These are phyloP conservation scores for Kernera saxatilis DNA, from an alignment of 345 rosid genomes.

Conservation along the genomic window DNA sequence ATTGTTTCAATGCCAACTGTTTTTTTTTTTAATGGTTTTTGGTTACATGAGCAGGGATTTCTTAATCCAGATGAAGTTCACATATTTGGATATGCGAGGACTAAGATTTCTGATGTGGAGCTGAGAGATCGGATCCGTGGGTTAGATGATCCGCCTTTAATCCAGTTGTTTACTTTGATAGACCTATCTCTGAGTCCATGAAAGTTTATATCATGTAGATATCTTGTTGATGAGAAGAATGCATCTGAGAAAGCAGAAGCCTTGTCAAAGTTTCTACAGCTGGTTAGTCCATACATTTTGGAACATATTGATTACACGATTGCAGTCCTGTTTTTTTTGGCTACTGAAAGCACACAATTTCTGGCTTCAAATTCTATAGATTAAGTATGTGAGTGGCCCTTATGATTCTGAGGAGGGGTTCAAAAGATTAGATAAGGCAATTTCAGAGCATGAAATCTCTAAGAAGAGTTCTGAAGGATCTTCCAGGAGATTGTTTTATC, in stretches of 20 bases:
- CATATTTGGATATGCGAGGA: conserved; percentile 94
- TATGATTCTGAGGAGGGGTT: conserved; percentile 88
- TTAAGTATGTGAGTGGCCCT: conserved; percentile 87
- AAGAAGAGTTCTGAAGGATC: conserved; percentile 63
- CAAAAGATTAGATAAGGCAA: conserved; percentile 59
- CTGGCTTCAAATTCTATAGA: conserved; percentile 38
- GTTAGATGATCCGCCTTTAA: conserved; percentile 31
- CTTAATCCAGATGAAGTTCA: conserved; percentile 74
- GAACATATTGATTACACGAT: background rate
- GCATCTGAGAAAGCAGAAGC: conserved; percentile 40
- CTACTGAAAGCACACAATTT: background rate
- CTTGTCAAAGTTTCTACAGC: conserved; percentile 60
- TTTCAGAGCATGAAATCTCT: conserved; percentile 63
- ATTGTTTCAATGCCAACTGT: background rate
- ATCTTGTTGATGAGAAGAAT: conserved; percentile 53
- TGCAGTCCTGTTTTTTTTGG: background rate
- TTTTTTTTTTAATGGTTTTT: background rate
- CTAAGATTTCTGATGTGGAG: conserved; percentile 87
- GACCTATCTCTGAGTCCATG: background rate
- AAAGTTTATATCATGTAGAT: conserved; percentile 39
- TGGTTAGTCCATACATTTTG: conserved; percentile 44
- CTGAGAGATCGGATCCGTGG: conserved; percentile 68
- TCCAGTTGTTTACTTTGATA: background rate
- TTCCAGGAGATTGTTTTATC: conserved; percentile 81
- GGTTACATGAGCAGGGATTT: conserved; percentile 55